These are phyloP conservation scores for Streptanthus diversifolius DNA, from an alignment of 345 rosid genomes.

Conservation along the genomic window DNA sequence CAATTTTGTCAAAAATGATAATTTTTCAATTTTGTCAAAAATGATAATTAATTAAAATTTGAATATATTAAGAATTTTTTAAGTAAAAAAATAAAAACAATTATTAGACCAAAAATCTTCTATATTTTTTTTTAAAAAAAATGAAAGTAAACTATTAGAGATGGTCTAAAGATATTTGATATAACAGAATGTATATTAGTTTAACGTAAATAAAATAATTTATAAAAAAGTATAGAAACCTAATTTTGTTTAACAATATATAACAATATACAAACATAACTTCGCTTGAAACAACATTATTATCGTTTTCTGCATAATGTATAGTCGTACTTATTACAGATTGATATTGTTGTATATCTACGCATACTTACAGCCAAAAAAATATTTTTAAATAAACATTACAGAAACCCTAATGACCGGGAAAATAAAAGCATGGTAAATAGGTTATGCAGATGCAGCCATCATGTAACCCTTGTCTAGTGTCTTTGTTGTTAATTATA, in stretches of 20 bases:
- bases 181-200: not conserved
- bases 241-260: not conserved
- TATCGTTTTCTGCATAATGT: not conserved
- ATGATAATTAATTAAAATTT: too few species aligned
- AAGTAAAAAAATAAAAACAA: too few species aligned
- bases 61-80: too few species aligned
- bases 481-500: constrained; percentile 11
- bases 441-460: constrained; percentile 20
- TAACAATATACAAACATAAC: too few species aligned
- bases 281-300: not conserved
- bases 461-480: constrained; percentile 25
- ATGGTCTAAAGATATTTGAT: too few species aligned
- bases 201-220: not conserved
- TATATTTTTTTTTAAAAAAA: too few species aligned
- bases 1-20: too few species aligned
- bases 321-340: not conserved
- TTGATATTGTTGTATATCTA: not conserved
- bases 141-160: too few species aligned
- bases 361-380: not conserved
- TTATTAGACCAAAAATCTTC: too few species aligned
- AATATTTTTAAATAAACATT: not conserved
- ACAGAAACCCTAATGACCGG: not conserved
- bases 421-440: not conserved
- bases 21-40: too few species aligned
- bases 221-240: not conserved